Base-by-base conservation (phyloP, 2,329 filamentous ascomycete genomes). In the Claviceps spartinae region DNA sequence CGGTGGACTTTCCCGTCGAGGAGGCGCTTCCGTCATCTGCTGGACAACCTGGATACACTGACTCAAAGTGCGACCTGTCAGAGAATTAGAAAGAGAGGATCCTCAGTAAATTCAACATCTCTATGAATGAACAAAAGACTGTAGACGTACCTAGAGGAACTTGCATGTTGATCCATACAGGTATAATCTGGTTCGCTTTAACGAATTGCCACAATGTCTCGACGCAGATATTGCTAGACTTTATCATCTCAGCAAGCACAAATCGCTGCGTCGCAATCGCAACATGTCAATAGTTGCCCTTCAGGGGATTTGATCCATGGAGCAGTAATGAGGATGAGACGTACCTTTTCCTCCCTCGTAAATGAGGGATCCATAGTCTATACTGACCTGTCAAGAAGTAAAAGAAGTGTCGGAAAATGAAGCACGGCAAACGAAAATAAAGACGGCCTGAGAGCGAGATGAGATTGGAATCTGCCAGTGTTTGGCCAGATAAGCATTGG, bases 161-260 rank as follows among this genome's bases (percentile, higher is more conserved):
- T 56, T 75, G 72, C 68, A 76, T 75, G 46, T 62, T 65, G 61
- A 72, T 65, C 72, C 72, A 76, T 50, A 71, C 66, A 8, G 72
- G 70, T 54, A 67, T 63, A 50, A 74, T 59, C 9, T 62, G 63
- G 53, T 71, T 63, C 41, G 60, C 55, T 55, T 60, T 71, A 57
- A 80, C 67, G 54, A 81, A 77, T 13, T 66, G 64, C 20, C 72
- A 69, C 34, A 81, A 62, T 18, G 62, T 63, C 11, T 66, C 61
- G 24, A 77, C 61, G 52, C 77, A 71, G 54, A 79, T 63, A 34
- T 69, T 63, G 65, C 76, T 80, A 54, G 69, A 69, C 59, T 79
- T 81, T 63, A 81, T 74, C 58, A 79, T 75, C 63, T 81, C 77
- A 52, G 71, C 74, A 52, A 81, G 69, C 54, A 80, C 66, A 60